A percentile compares a stretch with the other conserved stretches of the same genome.
Conservation (phyloP, 345 rosid species). For the Corchorus capsularis region DNA sequence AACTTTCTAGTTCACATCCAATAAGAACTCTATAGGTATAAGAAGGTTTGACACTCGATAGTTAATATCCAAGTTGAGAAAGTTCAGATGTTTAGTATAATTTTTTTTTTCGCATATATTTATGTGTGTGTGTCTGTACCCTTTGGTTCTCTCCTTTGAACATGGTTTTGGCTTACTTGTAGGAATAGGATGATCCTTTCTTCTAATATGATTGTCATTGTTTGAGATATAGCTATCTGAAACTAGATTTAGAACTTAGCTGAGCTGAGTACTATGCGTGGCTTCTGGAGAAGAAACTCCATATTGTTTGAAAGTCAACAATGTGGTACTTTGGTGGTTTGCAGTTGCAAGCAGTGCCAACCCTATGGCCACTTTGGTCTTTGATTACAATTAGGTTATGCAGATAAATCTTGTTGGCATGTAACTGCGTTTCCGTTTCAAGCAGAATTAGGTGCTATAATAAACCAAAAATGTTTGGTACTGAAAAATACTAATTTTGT, state of each 20-base stretch:
- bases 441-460: background rate
- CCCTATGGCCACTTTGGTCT: background rate
- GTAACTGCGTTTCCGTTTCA: background rate
- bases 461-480: too few species aligned
- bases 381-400: background rate
- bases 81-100: background rate
- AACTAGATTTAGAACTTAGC: background rate
- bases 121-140: background rate
- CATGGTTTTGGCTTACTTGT: background rate
- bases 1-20: constrained; percentile 5
- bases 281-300: background rate
- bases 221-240: background rate
- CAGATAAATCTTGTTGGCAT: background rate
- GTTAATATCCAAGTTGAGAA: background rate
- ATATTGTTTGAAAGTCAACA: background rate
- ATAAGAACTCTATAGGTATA: background rate
- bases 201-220: background rate
- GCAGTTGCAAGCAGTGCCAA: background rate
- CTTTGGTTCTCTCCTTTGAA: background rate
- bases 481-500: too few species aligned
- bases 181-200: background rate
- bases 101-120: background rate
- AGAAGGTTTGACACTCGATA: background rate
- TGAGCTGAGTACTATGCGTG: background rate
- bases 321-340: background rate